These are phyloP conservation scores for Penicillium sp. DNA, from an alignment of 2,329 filamentous ascomycete genomes.

Conservation along the genomic window DNA sequence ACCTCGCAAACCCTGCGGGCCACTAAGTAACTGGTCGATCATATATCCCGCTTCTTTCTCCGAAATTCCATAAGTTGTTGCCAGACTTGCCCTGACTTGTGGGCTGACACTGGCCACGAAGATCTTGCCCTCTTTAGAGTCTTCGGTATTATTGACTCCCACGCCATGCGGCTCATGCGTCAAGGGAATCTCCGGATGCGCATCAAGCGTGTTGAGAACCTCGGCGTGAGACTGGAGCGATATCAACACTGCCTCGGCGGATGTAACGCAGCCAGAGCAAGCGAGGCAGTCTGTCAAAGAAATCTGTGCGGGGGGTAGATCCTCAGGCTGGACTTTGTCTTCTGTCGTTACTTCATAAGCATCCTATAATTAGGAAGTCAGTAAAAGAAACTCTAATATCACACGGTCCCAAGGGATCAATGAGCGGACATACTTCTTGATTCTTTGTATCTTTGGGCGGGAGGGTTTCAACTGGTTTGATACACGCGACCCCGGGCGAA, in stretches of 20 bases:
- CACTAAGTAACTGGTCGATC: slow-evolving; percentile 75
- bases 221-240: slow-evolving; percentile 91
- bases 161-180: slow-evolving; percentile 18
- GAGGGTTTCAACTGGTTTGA: slow-evolving; percentile 93
- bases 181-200: slow-evolving; percentile 46
- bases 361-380: slow-evolving; percentile 42
- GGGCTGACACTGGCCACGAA: slow-evolving; percentile 93
- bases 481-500: slow-evolving; percentile 93
- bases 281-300: slow-evolving; percentile 96
- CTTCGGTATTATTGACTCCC: slow-evolving; percentile 45
- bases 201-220: slow-evolving; percentile 78
- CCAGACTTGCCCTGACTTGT: slow-evolving; percentile 83
- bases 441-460: slow-evolving; percentile 58
- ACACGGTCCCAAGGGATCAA: slow-evolving; percentile 4
- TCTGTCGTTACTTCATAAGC: slow-evolving; percentile 89
- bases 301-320: slow-evolving; percentile 77
- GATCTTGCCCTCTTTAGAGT: slow-evolving; percentile 58
- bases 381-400: slow-evolving; percentile 3
- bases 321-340: slow-evolving; percentile 62
- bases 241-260: slow-evolving; percentile 94
- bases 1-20: slow-evolving; percentile 63
- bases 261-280: slow-evolving; percentile 96
- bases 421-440: slow-evolving; percentile 37
- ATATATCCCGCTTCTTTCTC: slow-evolving; percentile 74
- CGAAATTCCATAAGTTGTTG: slow-evolving; percentile 74